Percentiles rank a stretch among this genome's conserved stretches.
Conservation (phyloP, 2,329 filamentous ascomycete genomes). For the Sporothrix globosa region DNA sequence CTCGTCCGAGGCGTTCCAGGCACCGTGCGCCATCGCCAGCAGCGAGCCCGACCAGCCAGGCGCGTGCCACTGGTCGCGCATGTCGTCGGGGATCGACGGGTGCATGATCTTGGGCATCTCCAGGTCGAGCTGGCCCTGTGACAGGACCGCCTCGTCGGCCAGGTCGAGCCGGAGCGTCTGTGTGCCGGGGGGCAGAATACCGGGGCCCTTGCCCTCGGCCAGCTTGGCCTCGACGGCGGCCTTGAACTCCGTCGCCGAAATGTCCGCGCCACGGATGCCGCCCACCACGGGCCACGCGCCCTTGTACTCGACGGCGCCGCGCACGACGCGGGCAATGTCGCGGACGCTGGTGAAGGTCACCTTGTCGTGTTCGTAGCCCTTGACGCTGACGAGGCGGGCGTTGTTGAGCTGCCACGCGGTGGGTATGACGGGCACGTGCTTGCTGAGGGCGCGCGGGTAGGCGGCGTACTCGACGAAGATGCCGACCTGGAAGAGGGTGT, state of each 20-base stretch:
- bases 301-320: slow-evolving; percentile 50
- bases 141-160: slow-evolving; percentile 53
- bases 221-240: slow-evolving; percentile 42
- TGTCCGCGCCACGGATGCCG: slow-evolving; percentile 47
- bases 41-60: slow-evolving; percentile 49
- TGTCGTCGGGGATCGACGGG: slow-evolving; percentile 43
- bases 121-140: slow-evolving; percentile 47
- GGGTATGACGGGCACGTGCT: slow-evolving; percentile 46
- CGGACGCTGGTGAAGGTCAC: not conserved
- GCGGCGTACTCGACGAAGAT: slow-evolving; percentile 55
- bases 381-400: not conserved
- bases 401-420: slow-evolving; percentile 6
- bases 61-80: slow-evolving; percentile 44
- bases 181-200: not conserved
- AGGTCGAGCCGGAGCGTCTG: slow-evolving; percentile 44
- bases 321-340: slow-evolving; percentile 13
- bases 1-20: slow-evolving; percentile 50
- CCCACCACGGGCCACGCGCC: slow-evolving; percentile 49
- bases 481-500: slow-evolving; percentile 27
- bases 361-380: not conserved
- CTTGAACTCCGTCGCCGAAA: slow-evolving; percentile 46
- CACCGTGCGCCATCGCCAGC: slow-evolving; percentile 47
- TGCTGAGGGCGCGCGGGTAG: slow-evolving; percentile 52
- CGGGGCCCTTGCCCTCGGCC: slow-evolving; percentile 4
- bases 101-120: slow-evolving; percentile 48